phyloP scores from a whole-genome alignment of 352 stramenopile genomes.

The Pythium brachiatum region DNA sequence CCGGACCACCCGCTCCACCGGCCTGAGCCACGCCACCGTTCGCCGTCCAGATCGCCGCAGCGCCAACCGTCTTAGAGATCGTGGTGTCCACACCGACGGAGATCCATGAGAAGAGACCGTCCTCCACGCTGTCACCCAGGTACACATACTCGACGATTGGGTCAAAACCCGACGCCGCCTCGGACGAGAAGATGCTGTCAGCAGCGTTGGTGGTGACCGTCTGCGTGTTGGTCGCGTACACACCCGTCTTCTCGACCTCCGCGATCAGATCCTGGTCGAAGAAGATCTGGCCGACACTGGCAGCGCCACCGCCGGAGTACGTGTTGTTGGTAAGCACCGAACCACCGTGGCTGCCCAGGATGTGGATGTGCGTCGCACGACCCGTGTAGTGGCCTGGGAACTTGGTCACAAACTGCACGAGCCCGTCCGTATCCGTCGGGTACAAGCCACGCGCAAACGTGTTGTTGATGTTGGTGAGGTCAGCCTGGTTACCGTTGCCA shows the following conservation, averaged over 20 bases:
- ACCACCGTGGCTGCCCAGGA: constrained; percentile 10
- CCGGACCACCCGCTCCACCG: too few relatives aligned
- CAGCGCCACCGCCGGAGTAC: constrained; percentile 7
- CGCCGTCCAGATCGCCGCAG: constrained; percentile 25
- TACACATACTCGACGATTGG: constrained; percentile 35
- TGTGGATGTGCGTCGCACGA: constrained; percentile 16
- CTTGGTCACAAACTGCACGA: constrained; percentile 27
- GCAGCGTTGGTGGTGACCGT: constrained; percentile 26
- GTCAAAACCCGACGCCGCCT: constrained; percentile 27
- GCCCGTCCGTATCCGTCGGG: constrained; percentile 8
- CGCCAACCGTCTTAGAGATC: constrained; percentile 19
- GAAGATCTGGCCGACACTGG: constrained; percentile 22
- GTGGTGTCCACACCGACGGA: constrained; percentile 32
- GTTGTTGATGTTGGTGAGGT: constrained; percentile 13
- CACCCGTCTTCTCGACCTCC: not conserved
- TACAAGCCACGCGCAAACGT: constrained; percentile 7
- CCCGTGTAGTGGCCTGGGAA: constrained; percentile 21
- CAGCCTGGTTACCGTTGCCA: constrained; percentile 5
- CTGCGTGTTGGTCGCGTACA: constrained; percentile 29
- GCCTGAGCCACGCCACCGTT: too few relatives aligned
- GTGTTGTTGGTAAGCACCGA: constrained; percentile 19
- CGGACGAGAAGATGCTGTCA: constrained; percentile 26
- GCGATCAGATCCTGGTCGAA: constrained; percentile 17
- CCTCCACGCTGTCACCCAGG: constrained; percentile 27
- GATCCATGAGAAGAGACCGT: constrained; percentile 36